phyloP scores from a whole-genome alignment of 495 filamentous ascomycete species.

The Aspergillus cristatus region DNA sequence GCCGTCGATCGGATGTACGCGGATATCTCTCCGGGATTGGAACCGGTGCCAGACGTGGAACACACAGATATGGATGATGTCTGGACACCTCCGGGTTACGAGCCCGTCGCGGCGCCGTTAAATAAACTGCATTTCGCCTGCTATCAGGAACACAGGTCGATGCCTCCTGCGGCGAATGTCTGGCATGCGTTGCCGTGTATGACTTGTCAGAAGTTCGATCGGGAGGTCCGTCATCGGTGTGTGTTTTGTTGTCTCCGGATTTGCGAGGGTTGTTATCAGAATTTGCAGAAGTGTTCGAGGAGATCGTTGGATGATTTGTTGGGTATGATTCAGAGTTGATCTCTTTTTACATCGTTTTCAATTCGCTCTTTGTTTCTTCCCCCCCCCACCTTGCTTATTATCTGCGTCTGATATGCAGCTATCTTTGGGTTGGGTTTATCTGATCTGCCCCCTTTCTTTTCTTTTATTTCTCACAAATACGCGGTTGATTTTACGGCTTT shows the following conservation, averaged over 20 bases:
- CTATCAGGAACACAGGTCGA: conserved; percentile 36
- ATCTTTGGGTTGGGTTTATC: too few relatives aligned
- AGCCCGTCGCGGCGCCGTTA: conserved; percentile 29
- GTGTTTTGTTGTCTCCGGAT: conserved; percentile 42
- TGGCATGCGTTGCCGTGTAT: conserved; percentile 42
- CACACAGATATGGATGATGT: too few relatives aligned
- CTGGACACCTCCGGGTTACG: conserved; percentile 23
- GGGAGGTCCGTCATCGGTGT: conserved; percentile 35
- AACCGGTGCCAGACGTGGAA: too few relatives aligned
- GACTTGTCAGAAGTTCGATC: conserved; percentile 38
- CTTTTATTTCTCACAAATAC: too few relatives aligned
- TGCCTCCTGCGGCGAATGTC: conserved; percentile 33
- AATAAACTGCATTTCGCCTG: conserved; percentile 34
- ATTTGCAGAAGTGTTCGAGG: conserved; percentile 26
- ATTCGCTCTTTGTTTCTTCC: background rate
- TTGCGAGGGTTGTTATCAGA: conserved; percentile 31
- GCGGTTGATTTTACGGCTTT: too few relatives aligned
- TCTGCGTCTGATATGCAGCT: too few relatives aligned
- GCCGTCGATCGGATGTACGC: background rate
- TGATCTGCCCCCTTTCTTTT: too few relatives aligned
- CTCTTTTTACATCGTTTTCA: background rate
- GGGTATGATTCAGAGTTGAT: conserved; percentile 2
- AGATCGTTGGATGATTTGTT: conserved; percentile 30
- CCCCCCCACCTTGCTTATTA: too few relatives aligned
- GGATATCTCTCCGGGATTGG: too few relatives aligned